Conservation (phyloP, 305 asterid genomes). For the Fraxinus albicans region DNA sequence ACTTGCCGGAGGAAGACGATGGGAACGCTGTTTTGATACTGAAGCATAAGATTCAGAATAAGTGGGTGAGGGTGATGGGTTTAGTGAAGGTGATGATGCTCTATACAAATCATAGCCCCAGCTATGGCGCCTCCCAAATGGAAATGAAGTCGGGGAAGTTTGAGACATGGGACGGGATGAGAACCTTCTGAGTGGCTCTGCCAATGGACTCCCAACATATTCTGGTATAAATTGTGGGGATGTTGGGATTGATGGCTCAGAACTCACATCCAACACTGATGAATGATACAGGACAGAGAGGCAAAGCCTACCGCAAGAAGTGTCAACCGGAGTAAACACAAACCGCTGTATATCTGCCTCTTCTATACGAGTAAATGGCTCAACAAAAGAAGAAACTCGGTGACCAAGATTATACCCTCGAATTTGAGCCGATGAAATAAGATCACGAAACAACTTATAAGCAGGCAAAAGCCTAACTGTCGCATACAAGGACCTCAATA, state of each 20-base stretch:
- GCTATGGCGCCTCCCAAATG: slow-evolving; percentile 76
- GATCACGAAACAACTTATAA: slow-evolving; percentile 75
- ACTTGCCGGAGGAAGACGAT: slow-evolving; percentile 57
- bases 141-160: slow-evolving; percentile 53
- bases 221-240: slow-evolving; percentile 76
- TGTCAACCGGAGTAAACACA: slow-evolving; percentile 72
- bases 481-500: slow-evolving; percentile 71
- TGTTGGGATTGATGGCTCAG: slow-evolving; percentile 78
- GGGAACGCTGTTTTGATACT: slow-evolving; percentile 33
- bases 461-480: slow-evolving; percentile 88
- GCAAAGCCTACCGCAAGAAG: slow-evolving; percentile 81
- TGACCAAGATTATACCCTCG: slow-evolving; percentile 60
- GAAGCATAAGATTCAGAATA: slow-evolving; percentile 62
- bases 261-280: slow-evolving; percentile 55
- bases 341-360: slow-evolving; percentile 83
- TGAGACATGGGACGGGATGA: slow-evolving; percentile 54
- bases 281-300: slow-evolving; percentile 71
- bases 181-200: slow-evolving; percentile 75
- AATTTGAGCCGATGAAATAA: slow-evolving; percentile 62
- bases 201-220: slow-evolving; percentile 91
- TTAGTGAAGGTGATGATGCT: slow-evolving; percentile 64
- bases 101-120: slow-evolving; percentile 78
- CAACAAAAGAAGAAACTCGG: slow-evolving; percentile 72
- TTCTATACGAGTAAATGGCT: slow-evolving; percentile 76
- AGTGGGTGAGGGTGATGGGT: slow-evolving; percentile 75